Evolutionary conservation across 768 basidiomycete species (phyloP), one percentile per base, ranked within the genome.

Genomic region (Tylopilus plumbeoviolaceoides): DNA sequence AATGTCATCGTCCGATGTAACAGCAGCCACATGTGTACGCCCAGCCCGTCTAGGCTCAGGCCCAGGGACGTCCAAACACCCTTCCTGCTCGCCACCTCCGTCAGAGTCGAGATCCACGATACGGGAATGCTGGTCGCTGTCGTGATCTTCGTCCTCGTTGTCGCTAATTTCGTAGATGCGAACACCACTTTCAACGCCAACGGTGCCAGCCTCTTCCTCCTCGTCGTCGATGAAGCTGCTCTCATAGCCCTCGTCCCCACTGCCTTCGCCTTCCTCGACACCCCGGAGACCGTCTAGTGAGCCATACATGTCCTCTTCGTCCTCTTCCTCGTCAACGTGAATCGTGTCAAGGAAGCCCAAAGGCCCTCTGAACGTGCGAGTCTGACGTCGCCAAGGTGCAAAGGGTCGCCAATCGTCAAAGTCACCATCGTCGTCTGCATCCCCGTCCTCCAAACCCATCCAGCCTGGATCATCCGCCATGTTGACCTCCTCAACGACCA

Each of bases 171-270:
- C 64, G 33, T 63, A 59, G 47, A 69, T 64, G 31, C 64, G 69
- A 14, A 56, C 53, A 7, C 41, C 39, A 5, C 54, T 54, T 40
- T 46, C 31, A 39, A 33, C 2, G 7, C 30, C 35, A n/a, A n/a
- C 38, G 17, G n/a, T 38, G n/a, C n/a, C n/a, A 18, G 11, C 44
- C 18, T 46, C 47, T 14, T 60, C 67, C 17, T 71, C 71, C 23
- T 57, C 70, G 40, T 83, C 81, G 39, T 82, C 80, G 46, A 84
- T 82, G 58, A 83, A 83, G 62, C 80, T 80, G 56, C 74, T 72
- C 54, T 78, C 78, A 46, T 80, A 82, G 12, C 63, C 73, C 17
- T 70, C 75, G 0, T 75, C 73, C 2, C 59, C 72, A 5, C 59
- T 62, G 15, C 54, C 64, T 17, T 65, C 67, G 15, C 48, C 59